Evolutionary conservation across 345 rosid species (phyloP), one percentile per base, ranked within the genome.

Genomic region (Salix arbutifolia): DNA sequence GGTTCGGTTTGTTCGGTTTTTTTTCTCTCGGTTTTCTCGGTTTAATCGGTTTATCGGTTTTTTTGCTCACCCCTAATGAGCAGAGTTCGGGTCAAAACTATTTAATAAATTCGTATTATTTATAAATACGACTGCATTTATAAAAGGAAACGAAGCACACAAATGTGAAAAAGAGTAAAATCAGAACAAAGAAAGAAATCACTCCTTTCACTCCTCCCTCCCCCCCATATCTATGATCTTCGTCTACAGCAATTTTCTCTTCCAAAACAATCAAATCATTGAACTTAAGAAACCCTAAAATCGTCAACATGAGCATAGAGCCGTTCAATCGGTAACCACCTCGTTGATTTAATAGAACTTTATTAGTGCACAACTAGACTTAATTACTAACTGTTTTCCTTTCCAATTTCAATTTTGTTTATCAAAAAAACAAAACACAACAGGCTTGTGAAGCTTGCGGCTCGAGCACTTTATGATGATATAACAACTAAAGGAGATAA

Each of bases 391-490:
- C 44, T 23, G 7, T 58, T 16, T 31, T 46, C 9, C 12, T 46
- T 72, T 35, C 9, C 30, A 8, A 3, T 71, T 73, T 50, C 48
- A 30, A n/a, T 70, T 67, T 53, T 52, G 72, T 42, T 30, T n/a
- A 33, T 33, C 37, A 30, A 48, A 50, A 19, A 16, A 58, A 56
- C 21, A 7, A 52, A 48, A 6, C 16, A 50, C 28, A 69, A 33
- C 81, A 92, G 97, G 85, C 72, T 92, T 76, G 97, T 92, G 84
- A 94, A 86, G 85, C 89, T 91, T 42, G 81, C 86, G 21, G 97
- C 91, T 6, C 87, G 97, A 84, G 96, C 93, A 10, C 91, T 95
- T 75, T 95, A 93, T 70, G 96, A 95, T 84, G 92, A 91, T 64
- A 78, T 87, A 25, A 83, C 92, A 10, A 89, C 91, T 0, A 86